A percentile compares a stretch with the other conserved stretches of the same genome.
Conservation (phyloP, 73 alveolate species). For the Effrenium voratum region DNA sequence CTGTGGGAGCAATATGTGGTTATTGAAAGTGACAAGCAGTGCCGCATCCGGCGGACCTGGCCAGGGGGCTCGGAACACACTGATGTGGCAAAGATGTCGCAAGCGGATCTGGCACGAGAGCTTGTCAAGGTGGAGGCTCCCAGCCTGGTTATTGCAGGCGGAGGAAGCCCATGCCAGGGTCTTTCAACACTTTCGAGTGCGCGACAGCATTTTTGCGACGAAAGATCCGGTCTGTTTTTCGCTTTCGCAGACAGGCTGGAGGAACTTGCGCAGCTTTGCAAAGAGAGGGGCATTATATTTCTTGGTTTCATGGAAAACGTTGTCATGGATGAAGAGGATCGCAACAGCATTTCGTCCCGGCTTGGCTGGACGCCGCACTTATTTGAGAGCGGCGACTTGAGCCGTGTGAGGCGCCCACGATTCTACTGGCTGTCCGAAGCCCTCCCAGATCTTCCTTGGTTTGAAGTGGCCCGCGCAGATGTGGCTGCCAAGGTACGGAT, state of each 20-base stretch:
- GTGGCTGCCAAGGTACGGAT: no score
- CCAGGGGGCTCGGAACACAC: neutral
- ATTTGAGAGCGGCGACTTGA: no score
- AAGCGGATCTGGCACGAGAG: neutral
- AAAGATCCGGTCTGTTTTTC: neutral
- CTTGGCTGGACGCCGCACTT: neutral
- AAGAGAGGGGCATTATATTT: neutral
- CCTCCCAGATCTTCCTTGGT: neutral
- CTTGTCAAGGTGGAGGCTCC: neutral
- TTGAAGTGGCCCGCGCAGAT: neutral
- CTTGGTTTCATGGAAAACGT: no score
- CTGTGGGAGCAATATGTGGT: neutral
- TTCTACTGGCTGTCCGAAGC: neutral
- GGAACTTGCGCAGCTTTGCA: neutral
- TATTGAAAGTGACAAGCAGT: neutral
- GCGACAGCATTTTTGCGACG: neutral
- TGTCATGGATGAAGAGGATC: neutral
- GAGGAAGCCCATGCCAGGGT: slow-evolving; percentile 25
- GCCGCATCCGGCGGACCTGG: neutral
- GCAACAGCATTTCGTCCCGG: neutral
- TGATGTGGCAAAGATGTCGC: neutral
- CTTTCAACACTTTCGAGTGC: neutral
- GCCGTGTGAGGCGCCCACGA: neutral
- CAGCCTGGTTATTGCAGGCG: neutral
- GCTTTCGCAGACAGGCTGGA: neutral